phyloP scores from a whole-genome alignment of 2,329 filamentous ascomycete genomes.

The Neoscytalidium dimidiatum region DNA sequence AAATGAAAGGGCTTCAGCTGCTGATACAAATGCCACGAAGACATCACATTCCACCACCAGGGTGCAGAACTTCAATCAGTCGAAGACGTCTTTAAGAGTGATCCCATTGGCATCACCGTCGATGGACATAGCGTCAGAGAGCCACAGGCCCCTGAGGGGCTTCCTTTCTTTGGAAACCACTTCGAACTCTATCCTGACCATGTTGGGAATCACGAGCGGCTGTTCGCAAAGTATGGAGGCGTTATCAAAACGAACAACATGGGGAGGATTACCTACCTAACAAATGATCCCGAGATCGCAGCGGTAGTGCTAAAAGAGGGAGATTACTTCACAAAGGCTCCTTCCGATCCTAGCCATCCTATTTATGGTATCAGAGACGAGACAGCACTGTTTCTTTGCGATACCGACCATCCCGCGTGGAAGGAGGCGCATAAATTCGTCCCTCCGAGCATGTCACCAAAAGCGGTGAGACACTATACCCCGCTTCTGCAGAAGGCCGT shows the following conservation, averaged over 20 bases:
- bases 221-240: not conserved
- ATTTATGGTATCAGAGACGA: not conserved
- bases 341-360: not conserved
- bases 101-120: no score
- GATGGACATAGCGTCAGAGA: no score
- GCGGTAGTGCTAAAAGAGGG: not conserved
- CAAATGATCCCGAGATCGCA: not conserved
- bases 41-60: no score
- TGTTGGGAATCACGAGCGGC: not conserved
- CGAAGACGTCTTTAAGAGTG: no score
- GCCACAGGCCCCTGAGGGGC: no score
- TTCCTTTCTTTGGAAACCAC: not conserved
- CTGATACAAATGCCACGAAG: no score
- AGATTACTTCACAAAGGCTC: not conserved
- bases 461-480: not conserved
- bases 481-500: not conserved
- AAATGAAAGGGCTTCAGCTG: no score
- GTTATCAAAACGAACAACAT: not conserved
- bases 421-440: not conserved
- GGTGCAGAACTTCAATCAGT: no score
- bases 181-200: not conserved
- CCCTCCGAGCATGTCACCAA: not conserved
- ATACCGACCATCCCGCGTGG: not conserved
- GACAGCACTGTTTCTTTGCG: not conserved
- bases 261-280: not conserved